Base-by-base conservation (phyloP, 2,329 filamentous ascomycete genomes). In the Amylocarpus encephaloides region DNA sequence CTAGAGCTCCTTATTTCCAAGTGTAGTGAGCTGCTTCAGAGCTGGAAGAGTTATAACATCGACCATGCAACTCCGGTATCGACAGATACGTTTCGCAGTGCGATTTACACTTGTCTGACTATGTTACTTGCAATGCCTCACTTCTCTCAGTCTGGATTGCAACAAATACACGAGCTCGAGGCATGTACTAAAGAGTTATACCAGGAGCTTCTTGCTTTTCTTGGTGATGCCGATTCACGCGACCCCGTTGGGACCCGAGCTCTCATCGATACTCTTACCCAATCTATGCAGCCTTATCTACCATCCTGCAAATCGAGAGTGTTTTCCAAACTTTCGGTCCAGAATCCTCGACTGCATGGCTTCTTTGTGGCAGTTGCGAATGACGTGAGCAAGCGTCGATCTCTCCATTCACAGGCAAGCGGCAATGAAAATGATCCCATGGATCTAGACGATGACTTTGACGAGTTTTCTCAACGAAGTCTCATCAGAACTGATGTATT, bases 361-460 rank as follows among this genome's bases (percentile, higher is more conserved):
- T 63, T 67, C 36, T 57, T 66, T 16, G 35, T 50, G 22, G 26
- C 49, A 15, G 46, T 64, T 34, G 55, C 57, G 34, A 57, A 60
- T 29, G 49, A 57, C 13, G 39, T 61, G 19, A 56, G 51, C 19
- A 53, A 46, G 32, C 54, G 50, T 34, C 51, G 51, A 19, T n/a
- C 43, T 35, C 18, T 18, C 3, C 32, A 39, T 22, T 40, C 42
- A 5, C 29, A 35, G 16, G 40, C 46, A 39, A 22, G 46, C 18
- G 63, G 63, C 0, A 66, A 65, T 1, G 61, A 71, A 3, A 68
- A 73, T 32, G 80, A 84, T 56, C 63, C 73, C 5, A 85, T 87
- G 81, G 83, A 88, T 49, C 61, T 89, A 5, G 85, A 89, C 59
- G 73, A 76, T 32, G 74, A 78, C 12, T 82, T 85, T 48, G 73